Evolutionary conservation across 2,329 filamentous ascomycete species (phyloP).

Genomic region (Lecanicillium sp.): DNA sequence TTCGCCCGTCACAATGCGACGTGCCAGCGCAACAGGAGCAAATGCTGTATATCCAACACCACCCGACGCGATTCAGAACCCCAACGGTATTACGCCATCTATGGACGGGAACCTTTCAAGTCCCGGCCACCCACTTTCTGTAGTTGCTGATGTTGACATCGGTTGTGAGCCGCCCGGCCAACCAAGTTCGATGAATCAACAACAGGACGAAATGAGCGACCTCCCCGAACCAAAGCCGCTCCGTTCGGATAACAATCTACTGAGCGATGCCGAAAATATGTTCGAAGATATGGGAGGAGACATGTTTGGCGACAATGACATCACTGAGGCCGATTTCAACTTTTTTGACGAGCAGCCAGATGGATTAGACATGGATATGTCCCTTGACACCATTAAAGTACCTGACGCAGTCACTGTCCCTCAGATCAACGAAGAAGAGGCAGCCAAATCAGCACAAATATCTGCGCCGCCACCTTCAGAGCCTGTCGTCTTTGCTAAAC

Average conservation of each 20-base stretch:
- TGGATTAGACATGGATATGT: conserved; percentile 32
- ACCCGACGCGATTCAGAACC: conserved; percentile 56
- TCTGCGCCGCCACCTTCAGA: conserved; percentile 19
- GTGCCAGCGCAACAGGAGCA: conserved; percentile 40
- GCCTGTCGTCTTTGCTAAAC: conserved; percentile 48
- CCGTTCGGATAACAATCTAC: conserved; percentile 35
- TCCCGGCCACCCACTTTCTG: conserved; percentile 39
- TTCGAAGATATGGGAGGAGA: conserved; percentile 65
- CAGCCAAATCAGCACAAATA: conserved; percentile 15
- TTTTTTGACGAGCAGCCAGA: conserved; percentile 66
- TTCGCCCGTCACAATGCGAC: conserved; percentile 46
- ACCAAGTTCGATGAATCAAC: conserved; percentile 13
- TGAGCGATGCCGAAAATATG: conserved; percentile 50
- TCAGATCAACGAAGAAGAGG: conserved; percentile 14
- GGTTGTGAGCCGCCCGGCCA: conserved; percentile 29
- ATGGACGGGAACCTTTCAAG: conserved; percentile 52
- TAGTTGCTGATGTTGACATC: conserved; percentile 23
- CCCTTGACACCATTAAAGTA: conserved; percentile 22
- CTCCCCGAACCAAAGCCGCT: conserved; percentile 39
- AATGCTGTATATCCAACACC: conserved; percentile 66
- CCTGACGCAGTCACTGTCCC: conserved; percentile 11
- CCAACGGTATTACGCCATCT: conserved; percentile 47
- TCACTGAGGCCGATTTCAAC: conserved; percentile 80
- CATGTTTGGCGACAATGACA: conserved; percentile 63
- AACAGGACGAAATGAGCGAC: conserved; percentile 21